Evolutionary conservation across 345 rosid genomes (phyloP), one percentile per base, ranked within the genome.

Genomic region (Viola odorata): DNA sequence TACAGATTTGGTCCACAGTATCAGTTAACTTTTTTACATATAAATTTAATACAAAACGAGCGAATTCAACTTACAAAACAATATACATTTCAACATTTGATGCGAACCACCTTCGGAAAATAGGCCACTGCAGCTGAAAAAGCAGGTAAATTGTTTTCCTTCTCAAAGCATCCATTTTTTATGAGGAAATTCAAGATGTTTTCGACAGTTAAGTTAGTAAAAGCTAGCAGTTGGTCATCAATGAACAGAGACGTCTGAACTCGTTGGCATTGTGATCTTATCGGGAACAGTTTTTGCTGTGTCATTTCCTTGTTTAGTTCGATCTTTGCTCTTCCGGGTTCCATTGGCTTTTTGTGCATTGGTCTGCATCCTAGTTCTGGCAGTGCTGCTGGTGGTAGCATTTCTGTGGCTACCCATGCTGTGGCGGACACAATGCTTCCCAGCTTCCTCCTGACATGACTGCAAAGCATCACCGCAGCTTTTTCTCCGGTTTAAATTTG

Each of bases 381-480:
- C 63, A 17, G 67, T 53, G 36, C 53, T 71, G 47, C 56, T 44
- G 0, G 65, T 49, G 50, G 55, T 15, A 37, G 73, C 47, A 58
- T 45, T 72, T 62, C 79, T 86, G 77, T 58, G 73, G 64, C 45
- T 69, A 44, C 82, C 88, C 3, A 80, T 54, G 74, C 97, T 92
- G 73, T 84, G 86, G 56, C 94, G 92, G 55, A 67, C 77, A 81
- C 88, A 83, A 64, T 57, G 75, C 70, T 77, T 82, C 68, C 75
- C 85, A 56, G 75, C 85, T 58, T 73, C 87, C 23, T 78, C 91
- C 47, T 50, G 69, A 57, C 74, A 58, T 56, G 82, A 38, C 51
- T 47, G 70, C 63, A 73, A 55, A 14, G 81, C 85, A 76, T 89
- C 96, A n/a, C 88, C 60, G 59, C 91, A 88, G 80, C 99, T 94